phyloP scores from a whole-genome alignment of 257 asterid species.

The Anisodus acutangulus region DNA sequence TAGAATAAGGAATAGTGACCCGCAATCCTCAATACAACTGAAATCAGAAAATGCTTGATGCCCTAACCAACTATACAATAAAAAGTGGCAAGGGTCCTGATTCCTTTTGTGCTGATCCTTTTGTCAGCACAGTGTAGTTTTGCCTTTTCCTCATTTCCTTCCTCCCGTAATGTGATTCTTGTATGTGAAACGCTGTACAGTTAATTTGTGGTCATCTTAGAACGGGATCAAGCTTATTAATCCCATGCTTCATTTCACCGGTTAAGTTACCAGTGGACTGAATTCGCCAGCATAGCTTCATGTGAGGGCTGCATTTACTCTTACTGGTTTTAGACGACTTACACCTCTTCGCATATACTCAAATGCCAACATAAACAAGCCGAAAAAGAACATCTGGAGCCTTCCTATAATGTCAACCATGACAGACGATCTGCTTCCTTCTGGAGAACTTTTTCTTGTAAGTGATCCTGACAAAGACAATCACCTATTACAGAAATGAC shows the following conservation, averaged over 20 bases:
- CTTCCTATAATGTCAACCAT: conserved; percentile 50
- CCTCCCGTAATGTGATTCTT: neutral
- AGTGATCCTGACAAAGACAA: conserved; percentile 51
- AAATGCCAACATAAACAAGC: conserved; percentile 58
- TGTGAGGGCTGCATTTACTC: conserved; percentile 68
- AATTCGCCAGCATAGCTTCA: conserved; percentile 44
- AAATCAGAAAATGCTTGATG: neutral
- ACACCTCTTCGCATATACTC: conserved; percentile 59
- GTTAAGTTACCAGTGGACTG: conserved; percentile 47
- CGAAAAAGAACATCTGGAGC: conserved; percentile 57
- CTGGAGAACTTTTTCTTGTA: conserved; percentile 43
- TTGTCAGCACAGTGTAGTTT: conserved; percentile 20
- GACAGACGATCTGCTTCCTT: conserved; percentile 50
- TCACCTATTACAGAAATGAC: neutral
- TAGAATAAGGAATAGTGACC: neutral
- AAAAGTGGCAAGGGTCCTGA: neutral
- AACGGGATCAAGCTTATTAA: neutral
- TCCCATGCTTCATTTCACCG: neutral
- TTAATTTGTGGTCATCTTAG: neutral
- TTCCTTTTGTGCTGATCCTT: neutral
- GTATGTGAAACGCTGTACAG: conserved; percentile 10
- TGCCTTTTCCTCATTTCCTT: conserved; percentile 10
- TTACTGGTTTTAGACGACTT: conserved; percentile 63
- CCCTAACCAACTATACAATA: neutral
- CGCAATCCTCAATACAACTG: neutral